Percentiles rank a stretch among this genome's conserved stretches.
phyloP scores from a whole-genome alignment of 352 stramenopile species.

The Globisporangium solare region DNA sequence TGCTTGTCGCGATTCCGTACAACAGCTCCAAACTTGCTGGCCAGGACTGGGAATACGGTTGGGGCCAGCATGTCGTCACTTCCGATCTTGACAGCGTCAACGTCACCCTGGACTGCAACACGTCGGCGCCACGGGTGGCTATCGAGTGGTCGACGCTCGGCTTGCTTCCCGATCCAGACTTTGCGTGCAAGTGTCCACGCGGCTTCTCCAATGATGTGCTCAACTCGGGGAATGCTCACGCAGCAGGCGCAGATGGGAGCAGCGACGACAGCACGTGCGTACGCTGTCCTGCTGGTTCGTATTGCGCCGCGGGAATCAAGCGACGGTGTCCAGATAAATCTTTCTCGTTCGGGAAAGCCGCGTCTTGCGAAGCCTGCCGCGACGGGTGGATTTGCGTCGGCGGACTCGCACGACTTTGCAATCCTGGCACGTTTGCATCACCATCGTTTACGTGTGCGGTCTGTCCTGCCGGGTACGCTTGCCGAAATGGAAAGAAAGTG shows the following conservation, averaged over 20 bases:
- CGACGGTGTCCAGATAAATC: conserved; percentile 33
- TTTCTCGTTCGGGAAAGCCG: conserved; percentile 59
- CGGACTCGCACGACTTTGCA: conserved; percentile 44
- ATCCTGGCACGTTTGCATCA: conserved; percentile 48
- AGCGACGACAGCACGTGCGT: conserved; percentile 23
- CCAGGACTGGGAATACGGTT: conserved; percentile 34
- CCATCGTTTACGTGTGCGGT: conserved; percentile 27
- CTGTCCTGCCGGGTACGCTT: conserved; percentile 49
- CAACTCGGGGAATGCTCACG: neutral
- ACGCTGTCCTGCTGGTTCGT: conserved; percentile 53
- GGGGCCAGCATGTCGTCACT: conserved; percentile 23
- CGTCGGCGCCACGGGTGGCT: conserved; percentile 17
- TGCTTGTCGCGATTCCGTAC: neutral
- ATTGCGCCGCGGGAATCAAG: conserved; percentile 52
- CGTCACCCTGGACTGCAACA: conserved; percentile 40
- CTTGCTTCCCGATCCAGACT: conserved; percentile 45
- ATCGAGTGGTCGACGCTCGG: conserved; percentile 54
- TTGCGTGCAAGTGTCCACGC: conserved; percentile 50
- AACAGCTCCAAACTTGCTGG: conserved; percentile 1
- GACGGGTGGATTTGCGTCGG: conserved; percentile 61
- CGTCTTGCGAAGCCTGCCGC: conserved; percentile 45
- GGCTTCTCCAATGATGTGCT: conserved; percentile 45
- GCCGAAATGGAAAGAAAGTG: conserved; percentile 49
- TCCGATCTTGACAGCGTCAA: conserved; percentile 33
- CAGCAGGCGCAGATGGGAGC: neutral